Base-by-base conservation (phyloP, 139 green algal species). In the Micromonas commoda region DNA sequence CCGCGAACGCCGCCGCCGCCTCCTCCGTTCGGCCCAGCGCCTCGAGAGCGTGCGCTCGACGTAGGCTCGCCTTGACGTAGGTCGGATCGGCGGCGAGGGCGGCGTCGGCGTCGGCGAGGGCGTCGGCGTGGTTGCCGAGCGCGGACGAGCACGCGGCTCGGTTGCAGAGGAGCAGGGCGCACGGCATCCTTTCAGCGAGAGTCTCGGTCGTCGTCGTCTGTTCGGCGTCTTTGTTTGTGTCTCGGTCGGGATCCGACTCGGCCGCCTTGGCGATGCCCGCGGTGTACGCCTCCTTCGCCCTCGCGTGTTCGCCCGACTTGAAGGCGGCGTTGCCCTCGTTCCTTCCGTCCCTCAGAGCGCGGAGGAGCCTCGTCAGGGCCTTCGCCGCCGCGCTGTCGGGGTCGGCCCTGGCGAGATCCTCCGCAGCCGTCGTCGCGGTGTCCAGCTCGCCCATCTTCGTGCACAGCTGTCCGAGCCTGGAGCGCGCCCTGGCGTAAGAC, bases 111-210 rank as follows among this genome's bases (percentile, higher is more conserved):
- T 79, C 73, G 2, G 29, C 34, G 31, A 79, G 65, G n/a, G 73
- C 73, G 24, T 37, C 60, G 19, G 24, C 16, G 6, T 35, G 23
- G 20, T 72, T n/a, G 0, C 73, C 73, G 23, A 79, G 19, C 9
- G 19, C 23, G 13, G 60, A 20, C 21, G 21, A 16, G 31, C 60
- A 73, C 35, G 61, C 33, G 54, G 73, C 60, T 4, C 73, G 73
- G 29, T 79, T 79, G 6, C 57, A 79, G 16, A 71, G 24, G 32
- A 79, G 34, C n/a, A 79, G 37, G 4, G 61, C 73, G 13, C 73
- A 57, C 20, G 73, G 73, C 3, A 26, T 24, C 2, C 5, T 60
- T 1, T 51, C 73, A 20, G 60, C 33, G 26, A 33, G 16, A 1
- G 60, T 28, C 33, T 74, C 32, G 33, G 2, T 26, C 1, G 16